phyloP scores from a whole-genome alignment of 2,329 filamentous ascomycete species.

The Aspergillus fructus region DNA sequence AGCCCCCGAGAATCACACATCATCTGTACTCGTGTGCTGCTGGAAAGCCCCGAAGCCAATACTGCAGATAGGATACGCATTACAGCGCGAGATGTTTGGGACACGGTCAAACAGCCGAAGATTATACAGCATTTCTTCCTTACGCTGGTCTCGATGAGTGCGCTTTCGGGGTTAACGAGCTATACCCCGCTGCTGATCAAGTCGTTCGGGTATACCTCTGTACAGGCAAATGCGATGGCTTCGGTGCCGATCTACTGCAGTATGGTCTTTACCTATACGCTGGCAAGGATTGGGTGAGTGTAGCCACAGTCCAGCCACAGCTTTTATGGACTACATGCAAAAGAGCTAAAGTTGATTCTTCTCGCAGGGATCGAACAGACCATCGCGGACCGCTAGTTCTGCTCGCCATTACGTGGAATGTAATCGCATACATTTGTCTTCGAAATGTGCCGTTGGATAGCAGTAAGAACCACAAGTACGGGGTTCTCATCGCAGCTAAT shows the following conservation, averaged over 20 bases:
- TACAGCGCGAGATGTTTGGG: not conserved
- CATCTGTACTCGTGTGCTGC: not conserved
- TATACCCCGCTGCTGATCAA: not conserved
- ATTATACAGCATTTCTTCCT: not conserved
- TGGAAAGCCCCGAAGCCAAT: not conserved
- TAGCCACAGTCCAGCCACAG: not conserved
- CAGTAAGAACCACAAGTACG: not conserved
- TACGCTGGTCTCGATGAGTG: not conserved
- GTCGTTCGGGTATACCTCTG: not conserved
- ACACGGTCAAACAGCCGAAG: not conserved
- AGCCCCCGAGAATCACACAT: not conserved
- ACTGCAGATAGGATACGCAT: not conserved
- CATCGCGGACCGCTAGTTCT: not conserved
- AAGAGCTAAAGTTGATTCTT: not conserved
- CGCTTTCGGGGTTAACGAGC: not conserved
- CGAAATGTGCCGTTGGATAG: not conserved
- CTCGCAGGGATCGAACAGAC: not conserved
- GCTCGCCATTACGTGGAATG: not conserved
- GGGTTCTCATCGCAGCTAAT: not conserved
- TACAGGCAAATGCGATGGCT: not conserved
- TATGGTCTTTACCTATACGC: not conserved
- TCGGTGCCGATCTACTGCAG: not conserved
- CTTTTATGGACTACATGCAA: no score
- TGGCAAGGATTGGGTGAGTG: not conserved
- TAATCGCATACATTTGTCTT: not conserved